Conservation (phyloP, 2,329 filamentous ascomycete species). For the Botrytis cinerea region DNA sequence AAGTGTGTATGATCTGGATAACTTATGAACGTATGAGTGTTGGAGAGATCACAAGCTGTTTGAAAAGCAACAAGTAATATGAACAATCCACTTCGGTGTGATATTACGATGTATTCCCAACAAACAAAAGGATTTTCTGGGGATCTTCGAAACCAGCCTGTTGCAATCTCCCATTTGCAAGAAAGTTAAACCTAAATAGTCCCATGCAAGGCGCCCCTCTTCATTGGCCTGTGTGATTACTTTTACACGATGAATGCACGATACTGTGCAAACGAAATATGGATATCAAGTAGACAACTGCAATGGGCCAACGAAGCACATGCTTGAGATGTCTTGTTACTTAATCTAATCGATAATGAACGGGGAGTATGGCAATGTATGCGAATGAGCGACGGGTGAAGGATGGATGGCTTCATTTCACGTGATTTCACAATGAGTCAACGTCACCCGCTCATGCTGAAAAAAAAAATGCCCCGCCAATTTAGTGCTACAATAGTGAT, state of each 20-base stretch:
- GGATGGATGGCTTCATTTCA: neutral
- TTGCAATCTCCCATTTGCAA: neutral
- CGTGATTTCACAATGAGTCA: slow-evolving; percentile 15
- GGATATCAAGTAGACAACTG: neutral
- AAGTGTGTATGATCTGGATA: neutral
- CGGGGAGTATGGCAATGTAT: neutral
- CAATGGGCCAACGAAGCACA: neutral
- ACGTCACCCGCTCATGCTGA: neutral
- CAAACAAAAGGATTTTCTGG: neutral
- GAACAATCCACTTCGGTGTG: neutral
- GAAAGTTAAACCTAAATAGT: slow-evolving; percentile 2
- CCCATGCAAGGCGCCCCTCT: neutral
- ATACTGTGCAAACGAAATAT: neutral
- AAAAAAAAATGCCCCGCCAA: slow-evolving; percentile 21
- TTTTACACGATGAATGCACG: neutral
- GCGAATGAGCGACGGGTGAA: neutral
- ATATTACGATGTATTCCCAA: neutral
- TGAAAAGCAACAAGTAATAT: neutral
- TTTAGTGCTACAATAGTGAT: neutral
- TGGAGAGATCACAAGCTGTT: neutral
- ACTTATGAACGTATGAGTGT: neutral
- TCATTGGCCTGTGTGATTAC: slow-evolving; percentile 13
- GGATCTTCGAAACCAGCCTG: neutral
- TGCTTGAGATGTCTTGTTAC: neutral
- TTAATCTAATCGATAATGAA: neutral